phyloP scores from a whole-genome alignment of 345 rosid genomes.

The Firmiana major region DNA sequence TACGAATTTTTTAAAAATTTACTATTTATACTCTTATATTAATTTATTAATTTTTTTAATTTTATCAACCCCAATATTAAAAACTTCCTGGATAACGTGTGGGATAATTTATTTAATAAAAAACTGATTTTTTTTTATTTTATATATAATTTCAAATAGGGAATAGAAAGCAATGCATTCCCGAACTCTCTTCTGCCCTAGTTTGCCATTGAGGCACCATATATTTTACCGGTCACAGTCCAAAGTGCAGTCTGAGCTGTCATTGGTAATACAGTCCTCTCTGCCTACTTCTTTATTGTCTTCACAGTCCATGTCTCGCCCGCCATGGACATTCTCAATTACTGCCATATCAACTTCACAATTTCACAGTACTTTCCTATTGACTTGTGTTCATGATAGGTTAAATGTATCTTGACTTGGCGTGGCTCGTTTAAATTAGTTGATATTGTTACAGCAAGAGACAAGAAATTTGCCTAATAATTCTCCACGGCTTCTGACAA shows the following conservation, averaged over 20 bases:
- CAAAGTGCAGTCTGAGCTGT: neutral
- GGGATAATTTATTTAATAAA: too few species aligned
- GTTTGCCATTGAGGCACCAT: neutral
- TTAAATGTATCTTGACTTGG: constrained; percentile 7
- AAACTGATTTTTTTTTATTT: too few species aligned
- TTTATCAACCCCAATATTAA: too few species aligned
- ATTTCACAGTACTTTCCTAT: neutral
- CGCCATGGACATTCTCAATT: neutral
- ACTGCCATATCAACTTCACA: neutral
- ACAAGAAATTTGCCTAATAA: neutral
- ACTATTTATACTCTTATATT: too few species aligned
- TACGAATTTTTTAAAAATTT: too few species aligned
- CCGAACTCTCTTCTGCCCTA: neutral
- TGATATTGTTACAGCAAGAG: neutral
- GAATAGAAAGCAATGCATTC: too few species aligned
- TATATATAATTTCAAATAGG: too few species aligned
- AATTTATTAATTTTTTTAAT: too few species aligned
- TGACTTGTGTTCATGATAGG: neutral
- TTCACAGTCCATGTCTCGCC: neutral
- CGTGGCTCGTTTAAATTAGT: neutral
- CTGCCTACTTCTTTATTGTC: neutral
- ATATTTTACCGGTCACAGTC: too few species aligned
- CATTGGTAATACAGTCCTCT: neutral
- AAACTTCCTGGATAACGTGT: too few species aligned
- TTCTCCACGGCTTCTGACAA: too few species aligned